phyloP scores from a whole-genome alignment of 345 rosid species.

The Linum usitatissimum region DNA sequence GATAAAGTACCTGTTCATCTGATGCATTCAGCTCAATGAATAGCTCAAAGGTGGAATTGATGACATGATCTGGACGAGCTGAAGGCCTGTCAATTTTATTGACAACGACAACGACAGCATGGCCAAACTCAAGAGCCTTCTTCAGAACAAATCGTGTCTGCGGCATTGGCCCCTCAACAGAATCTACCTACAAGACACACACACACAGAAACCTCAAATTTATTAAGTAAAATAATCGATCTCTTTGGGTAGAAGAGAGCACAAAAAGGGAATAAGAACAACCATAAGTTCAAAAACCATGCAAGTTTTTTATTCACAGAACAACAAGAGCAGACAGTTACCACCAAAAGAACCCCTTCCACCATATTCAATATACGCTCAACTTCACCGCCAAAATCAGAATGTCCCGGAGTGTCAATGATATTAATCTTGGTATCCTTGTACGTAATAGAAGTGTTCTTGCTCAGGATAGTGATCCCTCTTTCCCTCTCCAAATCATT shows the following conservation, averaged over 20 bases:
- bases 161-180: slow-evolving; percentile 99
- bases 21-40: slow-evolving; percentile 92
- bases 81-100: slow-evolving; percentile 94
- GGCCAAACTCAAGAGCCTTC: slow-evolving; percentile 97
- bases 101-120: slow-evolving; percentile 88
- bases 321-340: slow-evolving; percentile 21
- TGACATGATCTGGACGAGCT: slow-evolving; percentile 89
- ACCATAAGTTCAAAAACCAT: not conserved
- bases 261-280: not conserved
- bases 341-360: slow-evolving; percentile 98
- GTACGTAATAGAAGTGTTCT: slow-evolving; percentile 85
- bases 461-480: slow-evolving; percentile 94
- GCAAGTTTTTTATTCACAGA: too few species aligned
- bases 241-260: not conserved
- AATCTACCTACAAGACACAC: slow-evolving; percentile 54
- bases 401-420: slow-evolving; percentile 96
- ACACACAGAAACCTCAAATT: too few species aligned
- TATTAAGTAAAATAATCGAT: too few species aligned
- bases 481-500: slow-evolving; percentile 94
- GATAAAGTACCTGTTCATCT: slow-evolving; percentile 76
- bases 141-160: slow-evolving; percentile 93
- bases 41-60: slow-evolving; percentile 92
- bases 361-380: slow-evolving; percentile 98
- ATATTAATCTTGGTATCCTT: slow-evolving; percentile 80
- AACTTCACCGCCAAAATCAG: slow-evolving; percentile 99